These are phyloP conservation scores for Ascochyta clinopodiicola DNA, from an alignment of 2,329 filamentous ascomycete species.

Conservation along the genomic window DNA sequence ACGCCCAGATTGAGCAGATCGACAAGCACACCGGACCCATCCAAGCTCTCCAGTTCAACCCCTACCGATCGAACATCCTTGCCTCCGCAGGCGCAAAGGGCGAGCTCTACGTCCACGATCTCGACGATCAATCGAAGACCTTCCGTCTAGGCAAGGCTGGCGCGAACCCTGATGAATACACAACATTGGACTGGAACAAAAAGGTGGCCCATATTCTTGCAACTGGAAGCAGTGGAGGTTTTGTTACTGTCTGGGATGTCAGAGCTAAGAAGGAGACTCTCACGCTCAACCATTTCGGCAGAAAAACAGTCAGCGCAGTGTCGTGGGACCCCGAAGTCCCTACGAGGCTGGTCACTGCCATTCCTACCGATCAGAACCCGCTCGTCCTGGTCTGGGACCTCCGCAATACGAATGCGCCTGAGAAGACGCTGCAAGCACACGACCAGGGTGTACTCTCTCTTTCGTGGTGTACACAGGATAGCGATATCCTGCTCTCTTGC, in stretches of 20 bases:
- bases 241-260: conserved; percentile 98
- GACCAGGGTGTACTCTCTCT: conserved; percentile 92
- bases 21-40: conserved; percentile 91
- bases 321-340: conserved; percentile 95
- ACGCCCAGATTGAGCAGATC: conserved; percentile 84
- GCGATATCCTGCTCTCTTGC: conserved; percentile 85
- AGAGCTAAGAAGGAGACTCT: conserved; percentile 98
- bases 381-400: conserved; percentile 94
- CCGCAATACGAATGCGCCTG: conserved; percentile 93
- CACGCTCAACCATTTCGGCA: conserved; percentile 85
- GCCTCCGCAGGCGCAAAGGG: conserved; percentile 94
- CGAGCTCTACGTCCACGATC: conserved; percentile 93
- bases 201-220: conserved; percentile 96
- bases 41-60: conserved; percentile 97
- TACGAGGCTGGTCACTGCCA: conserved; percentile 92
- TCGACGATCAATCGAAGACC: conserved; percentile 86
- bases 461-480: conserved; percentile 94
- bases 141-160: conserved; percentile 88
- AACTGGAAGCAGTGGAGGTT: conserved; percentile 89
- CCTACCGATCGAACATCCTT: conserved; percentile 85
- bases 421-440: conserved; percentile 86
- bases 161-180: conserved; percentile 91
- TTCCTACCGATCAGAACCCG: conserved; percentile 85
- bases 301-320: conserved; percentile 93
- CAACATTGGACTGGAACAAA: conserved; percentile 97